Base-by-base conservation (phyloP, 2,329 filamentous ascomycete species). In the Exophiala sp. region DNA sequence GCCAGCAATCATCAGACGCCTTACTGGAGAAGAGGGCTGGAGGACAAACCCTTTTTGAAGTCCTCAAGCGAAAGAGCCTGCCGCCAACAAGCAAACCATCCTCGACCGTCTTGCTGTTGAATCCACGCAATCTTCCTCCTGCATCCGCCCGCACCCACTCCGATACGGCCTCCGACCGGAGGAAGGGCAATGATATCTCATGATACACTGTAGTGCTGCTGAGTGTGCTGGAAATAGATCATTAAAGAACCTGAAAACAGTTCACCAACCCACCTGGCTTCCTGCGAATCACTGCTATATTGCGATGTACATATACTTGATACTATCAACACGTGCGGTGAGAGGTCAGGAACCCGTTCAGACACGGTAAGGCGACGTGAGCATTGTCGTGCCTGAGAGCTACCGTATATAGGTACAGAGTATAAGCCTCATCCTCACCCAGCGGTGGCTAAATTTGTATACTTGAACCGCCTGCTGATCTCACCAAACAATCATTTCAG, bases 401-500 rank as follows among this genome's bases (percentile, higher is more conserved):
- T 6, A 27, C 6, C 24, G 6, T 27, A 27, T 10, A 10, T 27
- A 27, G 24, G 24, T 10, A 27, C 24, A 27, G 24, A 10, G 24
- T 27, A 27, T 27, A 27, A 27, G 24, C 24, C 24, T 9, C 29
- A 32, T 32, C 7, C 11, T 32, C 29, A n/a, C n/a, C 21, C 18
- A 18, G n/a, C 7, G 16, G 13, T n/a, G 42, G 37, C 37, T 46
- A 50, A 50, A 16, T 50, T 50, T 50, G 30, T 50, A 24, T 27
- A 13, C 24, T 39, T 35, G n/a, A 39, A 49, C 22, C 23, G 42
- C 23, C 42, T 50, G 48, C 45, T 32, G 37, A 43, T 50, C 43
- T 37, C 23, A 42, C 43, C 29, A 30, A 41, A 30, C 34, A 18
- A 24, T n/a, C 10, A 24, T 27, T 34, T 34, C 30, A 13, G 11